Conservation (phyloP, 2,329 filamentous ascomycete genomes). For the Gaeumannomyces tritici region DNA sequence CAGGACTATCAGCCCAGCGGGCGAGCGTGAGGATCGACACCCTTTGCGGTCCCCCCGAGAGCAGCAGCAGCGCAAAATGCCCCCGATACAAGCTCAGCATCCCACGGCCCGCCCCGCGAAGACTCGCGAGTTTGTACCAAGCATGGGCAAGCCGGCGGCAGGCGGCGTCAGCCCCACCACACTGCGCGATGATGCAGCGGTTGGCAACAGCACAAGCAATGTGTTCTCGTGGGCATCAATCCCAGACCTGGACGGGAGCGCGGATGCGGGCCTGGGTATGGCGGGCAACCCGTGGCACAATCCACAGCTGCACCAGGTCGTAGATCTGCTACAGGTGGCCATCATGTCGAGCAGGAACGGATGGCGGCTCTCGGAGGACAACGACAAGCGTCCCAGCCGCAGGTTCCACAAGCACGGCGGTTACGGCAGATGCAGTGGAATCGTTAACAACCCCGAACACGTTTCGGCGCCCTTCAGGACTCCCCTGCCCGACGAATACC, state of each 20-base stretch:
- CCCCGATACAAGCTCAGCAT: background rate
- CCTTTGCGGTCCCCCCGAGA: background rate
- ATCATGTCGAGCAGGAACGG: conserved; percentile 26
- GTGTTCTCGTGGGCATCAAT: background rate
- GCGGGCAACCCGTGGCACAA: conserved; percentile 23
- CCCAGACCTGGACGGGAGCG: background rate
- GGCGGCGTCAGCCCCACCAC: background rate
- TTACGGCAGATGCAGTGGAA: background rate
- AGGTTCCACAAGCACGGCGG: background rate
- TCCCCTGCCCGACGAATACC: conserved; percentile 29
- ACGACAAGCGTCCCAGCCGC: background rate
- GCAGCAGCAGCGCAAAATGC: background rate
- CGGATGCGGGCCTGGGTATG: background rate
- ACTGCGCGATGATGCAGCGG: background rate
- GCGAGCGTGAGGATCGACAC: background rate
- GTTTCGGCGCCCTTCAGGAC: conserved; percentile 9
- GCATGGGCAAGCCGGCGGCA: background rate
- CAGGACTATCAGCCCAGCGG: background rate
- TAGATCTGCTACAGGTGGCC: conserved; percentile 29
- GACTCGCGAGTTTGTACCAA: background rate
- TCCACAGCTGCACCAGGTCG: conserved; percentile 33
- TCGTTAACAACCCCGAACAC: background rate
- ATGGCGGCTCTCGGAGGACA: background rate
- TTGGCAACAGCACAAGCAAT: background rate
- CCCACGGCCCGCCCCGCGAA: background rate